phyloP scores from a whole-genome alignment of 257 asterid genomes.

The Parsonsia alboflavescens region DNA sequence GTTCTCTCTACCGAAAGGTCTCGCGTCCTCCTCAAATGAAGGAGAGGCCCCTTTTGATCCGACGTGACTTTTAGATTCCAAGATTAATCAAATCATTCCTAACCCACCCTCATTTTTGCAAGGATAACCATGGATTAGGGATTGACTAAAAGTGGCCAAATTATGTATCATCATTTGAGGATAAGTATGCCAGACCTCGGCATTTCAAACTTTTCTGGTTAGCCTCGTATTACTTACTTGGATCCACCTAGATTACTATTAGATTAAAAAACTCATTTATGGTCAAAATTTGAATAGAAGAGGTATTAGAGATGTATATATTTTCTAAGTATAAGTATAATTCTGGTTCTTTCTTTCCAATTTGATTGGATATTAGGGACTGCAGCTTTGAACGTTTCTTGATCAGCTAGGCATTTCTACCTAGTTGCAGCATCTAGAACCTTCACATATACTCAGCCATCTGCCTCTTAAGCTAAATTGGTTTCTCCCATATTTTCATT shows the following conservation, averaged over 20 bases:
- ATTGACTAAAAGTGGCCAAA: not conserved
- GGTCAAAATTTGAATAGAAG: conserved; percentile 2
- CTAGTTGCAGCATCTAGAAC: not conserved
- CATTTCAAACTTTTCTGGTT: not conserved
- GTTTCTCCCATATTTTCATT: too few species aligned
- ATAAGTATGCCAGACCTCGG: not conserved
- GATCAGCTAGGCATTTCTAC: not conserved
- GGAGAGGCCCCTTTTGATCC: not conserved
- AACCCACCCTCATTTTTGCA: not conserved
- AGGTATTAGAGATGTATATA: too few species aligned
- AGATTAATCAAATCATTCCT: not conserved
- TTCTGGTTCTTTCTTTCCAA: not conserved
- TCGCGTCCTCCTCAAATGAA: conserved; percentile 6
- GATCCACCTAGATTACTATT: not conserved
- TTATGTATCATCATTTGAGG: too few species aligned
- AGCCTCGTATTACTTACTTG: conserved; percentile 25
- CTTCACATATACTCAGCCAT: not conserved
- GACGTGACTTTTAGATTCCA: not conserved
- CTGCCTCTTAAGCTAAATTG: too few species aligned
- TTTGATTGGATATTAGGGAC: too few species aligned
- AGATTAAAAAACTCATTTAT: not conserved
- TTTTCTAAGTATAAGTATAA: too few species aligned
- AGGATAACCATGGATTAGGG: conserved; percentile 18
- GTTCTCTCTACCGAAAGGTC: conserved; percentile 52
- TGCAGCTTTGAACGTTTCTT: too few species aligned